Percentiles rank a stretch among this genome's conserved stretches.
These are phyloP conservation scores for Luzula sylvatica DNA, from an alignment of 176 grass and related monocot species.

Conservation along the genomic window DNA sequence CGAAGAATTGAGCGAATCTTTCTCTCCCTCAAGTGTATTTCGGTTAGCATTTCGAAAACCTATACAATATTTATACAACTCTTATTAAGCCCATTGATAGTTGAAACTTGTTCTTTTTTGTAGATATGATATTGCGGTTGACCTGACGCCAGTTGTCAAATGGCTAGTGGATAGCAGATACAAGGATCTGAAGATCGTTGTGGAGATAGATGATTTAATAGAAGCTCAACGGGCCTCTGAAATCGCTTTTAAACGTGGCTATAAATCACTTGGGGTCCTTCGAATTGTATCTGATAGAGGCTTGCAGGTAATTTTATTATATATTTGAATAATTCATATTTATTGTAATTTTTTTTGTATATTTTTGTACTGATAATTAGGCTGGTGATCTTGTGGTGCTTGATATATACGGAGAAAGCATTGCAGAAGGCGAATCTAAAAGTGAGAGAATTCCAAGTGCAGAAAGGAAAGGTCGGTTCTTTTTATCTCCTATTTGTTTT, in stretches of 20 bases:
- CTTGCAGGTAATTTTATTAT: slow-evolving; percentile 69
- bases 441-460: slow-evolving; percentile 76
- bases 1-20: slow-evolving; percentile 55
- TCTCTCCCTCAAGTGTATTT: slow-evolving; percentile 57
- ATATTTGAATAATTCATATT: no score
- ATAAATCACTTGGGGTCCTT: slow-evolving; percentile 69
- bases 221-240: slow-evolving; percentile 57
- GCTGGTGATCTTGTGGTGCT: slow-evolving; percentile 60
- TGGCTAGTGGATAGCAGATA: slow-evolving; percentile 85
- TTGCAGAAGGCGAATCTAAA: slow-evolving; percentile 55
- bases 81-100: slow-evolving; percentile 10
- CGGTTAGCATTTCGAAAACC: slow-evolving; percentile 45
- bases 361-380: background rate
- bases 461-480: slow-evolving; percentile 94
- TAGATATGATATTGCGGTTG: slow-evolving; percentile 85
- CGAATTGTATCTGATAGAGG: slow-evolving; percentile 73
- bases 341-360: background rate
- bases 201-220: slow-evolving; percentile 83
- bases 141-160: slow-evolving; percentile 56
- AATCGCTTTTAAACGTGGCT: slow-evolving; percentile 51
- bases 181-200: slow-evolving; percentile 80
- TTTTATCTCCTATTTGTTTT: no score
- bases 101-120: slow-evolving; percentile 13
- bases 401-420: slow-evolving; percentile 83
- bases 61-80: slow-evolving; percentile 2